A percentile compares a stretch with the other conserved stretches of the same genome.
phyloP scores from a whole-genome alignment of 345 rosid species.

The Orychophragmus violaceus region DNA sequence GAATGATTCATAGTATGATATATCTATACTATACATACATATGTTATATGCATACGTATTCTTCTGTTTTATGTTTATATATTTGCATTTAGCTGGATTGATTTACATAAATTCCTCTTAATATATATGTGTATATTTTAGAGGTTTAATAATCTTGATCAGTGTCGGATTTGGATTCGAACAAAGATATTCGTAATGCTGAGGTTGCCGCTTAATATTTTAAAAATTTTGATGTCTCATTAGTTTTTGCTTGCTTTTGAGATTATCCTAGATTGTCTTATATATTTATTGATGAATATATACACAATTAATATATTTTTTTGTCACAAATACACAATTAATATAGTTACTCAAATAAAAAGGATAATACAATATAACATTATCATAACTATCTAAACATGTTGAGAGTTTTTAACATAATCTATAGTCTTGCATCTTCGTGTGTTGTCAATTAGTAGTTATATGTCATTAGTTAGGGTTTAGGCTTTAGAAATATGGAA shows the following conservation, averaged over 20 bases:
- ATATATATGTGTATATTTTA: conserved; percentile 11
- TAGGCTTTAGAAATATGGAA: not conserved
- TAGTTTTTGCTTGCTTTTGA: not conserved
- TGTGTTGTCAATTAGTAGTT: not conserved
- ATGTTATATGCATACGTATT: conserved; percentile 12
- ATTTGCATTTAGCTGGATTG: conserved; percentile 10
- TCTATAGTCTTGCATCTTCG: not conserved
- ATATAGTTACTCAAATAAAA: not conserved
- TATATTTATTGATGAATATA: not conserved
- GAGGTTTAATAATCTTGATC: not conserved
- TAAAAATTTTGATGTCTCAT: not conserved
- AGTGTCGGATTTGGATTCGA: conserved; percentile 3
- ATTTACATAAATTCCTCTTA: not conserved
- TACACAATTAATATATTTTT: too few species aligned
- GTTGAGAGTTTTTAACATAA: not conserved
- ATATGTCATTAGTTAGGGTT: conserved; percentile 3
- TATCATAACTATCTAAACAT: not conserved
- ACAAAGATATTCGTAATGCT: conserved; percentile 1
- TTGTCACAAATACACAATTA: too few species aligned
- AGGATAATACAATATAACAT: not conserved
- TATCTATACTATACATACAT: not conserved
- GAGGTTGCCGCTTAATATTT: not conserved
- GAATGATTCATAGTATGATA: conserved; percentile 2
- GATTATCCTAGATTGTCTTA: not conserved
- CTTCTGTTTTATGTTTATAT: not conserved